Percentiles rank a stretch among this genome's conserved stretches.
phyloP scores from a whole-genome alignment of 805 yeast genomes.

The Pichia thaimueangensis region DNA sequence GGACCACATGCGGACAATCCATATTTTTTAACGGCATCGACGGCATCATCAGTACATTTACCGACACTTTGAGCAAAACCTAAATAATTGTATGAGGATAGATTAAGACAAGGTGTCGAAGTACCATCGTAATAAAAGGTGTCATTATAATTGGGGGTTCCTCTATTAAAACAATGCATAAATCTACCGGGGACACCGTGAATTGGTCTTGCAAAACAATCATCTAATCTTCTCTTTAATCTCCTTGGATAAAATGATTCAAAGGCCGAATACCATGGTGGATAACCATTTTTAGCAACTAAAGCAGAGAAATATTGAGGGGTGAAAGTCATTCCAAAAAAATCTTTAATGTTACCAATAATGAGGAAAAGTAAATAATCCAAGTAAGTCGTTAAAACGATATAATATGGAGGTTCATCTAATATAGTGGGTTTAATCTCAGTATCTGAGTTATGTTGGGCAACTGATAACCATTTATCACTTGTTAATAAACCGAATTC shows the following conservation, averaged over 20 bases:
- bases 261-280: conserved; percentile 92
- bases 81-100: conserved; percentile 86
- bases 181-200: conserved; percentile 96
- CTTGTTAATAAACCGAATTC: conserved; percentile 73
- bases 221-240: conserved; percentile 83
- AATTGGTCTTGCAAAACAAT: conserved; percentile 94
- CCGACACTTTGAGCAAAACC: conserved; percentile 98
- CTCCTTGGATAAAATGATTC: conserved; percentile 93
- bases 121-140: conserved; percentile 72
- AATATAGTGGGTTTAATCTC: conserved; percentile 55
- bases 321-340: conserved; percentile 68
- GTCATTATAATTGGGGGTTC: conserved; percentile 56
- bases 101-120: conserved; percentile 70
- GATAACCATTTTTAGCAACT: conserved; percentile 78
- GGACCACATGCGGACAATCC: conserved; percentile 82
- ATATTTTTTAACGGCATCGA: conserved; percentile 52
- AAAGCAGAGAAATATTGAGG: conserved; percentile 61
- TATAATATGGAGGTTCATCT: conserved; percentile 84
- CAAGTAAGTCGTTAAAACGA: conserved; percentile 75
- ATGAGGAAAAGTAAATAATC: conserved; percentile 79
- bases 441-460: conserved; percentile 49
- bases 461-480: conserved; percentile 55
- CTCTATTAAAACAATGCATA: conserved; percentile 74
- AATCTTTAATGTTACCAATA: conserved; percentile 88
- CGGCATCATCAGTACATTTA: conserved; percentile 74